Conservation (phyloP, 2,329 filamentous ascomycete species). For the Periconia digitata region DNA sequence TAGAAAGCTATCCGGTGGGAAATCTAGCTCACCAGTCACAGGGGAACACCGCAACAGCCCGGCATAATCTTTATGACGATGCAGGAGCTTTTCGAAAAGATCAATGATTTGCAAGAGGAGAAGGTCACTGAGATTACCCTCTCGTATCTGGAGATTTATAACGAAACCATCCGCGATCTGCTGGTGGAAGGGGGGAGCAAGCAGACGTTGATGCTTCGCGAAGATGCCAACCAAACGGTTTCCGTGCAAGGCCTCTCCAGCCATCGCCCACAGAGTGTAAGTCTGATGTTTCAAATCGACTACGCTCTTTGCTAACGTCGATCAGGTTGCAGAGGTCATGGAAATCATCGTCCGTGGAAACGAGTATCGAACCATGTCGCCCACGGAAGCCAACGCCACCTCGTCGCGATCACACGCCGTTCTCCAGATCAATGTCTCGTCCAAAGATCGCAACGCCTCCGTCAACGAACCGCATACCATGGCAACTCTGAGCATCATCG, state of each 20-base stretch:
- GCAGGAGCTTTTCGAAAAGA: constrained; percentile 98
- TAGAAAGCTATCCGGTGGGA: background rate
- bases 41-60: constrained; percentile 83
- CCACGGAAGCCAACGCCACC: constrained; percentile 94
- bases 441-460: constrained; percentile 89
- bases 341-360: constrained; percentile 98
- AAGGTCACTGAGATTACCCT: constrained; percentile 89
- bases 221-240: constrained; percentile 91
- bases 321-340: constrained; percentile 80
- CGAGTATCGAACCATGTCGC: constrained; percentile 91
- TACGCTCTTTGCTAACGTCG: constrained; percentile 20
- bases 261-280: constrained; percentile 83
- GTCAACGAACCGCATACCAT: constrained; percentile 96
- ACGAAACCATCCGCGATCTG: constrained; percentile 95
- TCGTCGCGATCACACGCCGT: constrained; percentile 97
- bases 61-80: constrained; percentile 99
- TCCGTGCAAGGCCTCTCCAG: constrained; percentile 89
- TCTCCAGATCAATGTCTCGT: constrained; percentile 92
- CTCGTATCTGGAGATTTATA: constrained; percentile 98
- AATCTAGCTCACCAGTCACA: constrained; percentile 24
- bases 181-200: constrained; percentile 83
- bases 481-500: constrained; percentile 97
- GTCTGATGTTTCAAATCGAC: constrained; percentile 7
- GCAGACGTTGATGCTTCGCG: constrained; percentile 83
- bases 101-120: constrained; percentile 79